Evolutionary conservation across 1,284 basidiomycete species (phyloP).

Genomic region (Rhizoctonia solani): DNA sequence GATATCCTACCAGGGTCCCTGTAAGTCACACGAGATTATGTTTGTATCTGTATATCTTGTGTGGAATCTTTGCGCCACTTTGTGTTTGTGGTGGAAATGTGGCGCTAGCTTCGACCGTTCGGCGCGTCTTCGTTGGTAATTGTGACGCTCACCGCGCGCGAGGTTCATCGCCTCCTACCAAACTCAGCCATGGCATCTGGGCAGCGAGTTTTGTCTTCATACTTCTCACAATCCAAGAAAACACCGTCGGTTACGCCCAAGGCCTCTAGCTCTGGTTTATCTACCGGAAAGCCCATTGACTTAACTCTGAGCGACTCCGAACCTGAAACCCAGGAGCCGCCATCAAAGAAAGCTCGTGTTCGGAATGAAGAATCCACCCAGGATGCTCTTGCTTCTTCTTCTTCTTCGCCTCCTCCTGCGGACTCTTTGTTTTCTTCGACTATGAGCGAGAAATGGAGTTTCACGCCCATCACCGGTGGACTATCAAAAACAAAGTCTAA

Average conservation of each 20-base stretch:
- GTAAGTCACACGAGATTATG: no score
- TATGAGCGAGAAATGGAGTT: slow-evolving; percentile 19
- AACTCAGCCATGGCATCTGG: not conserved
- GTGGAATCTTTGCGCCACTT: not conserved
- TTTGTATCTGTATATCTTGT: no score
- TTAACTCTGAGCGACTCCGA: slow-evolving; percentile 28
- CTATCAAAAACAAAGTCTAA: not conserved
- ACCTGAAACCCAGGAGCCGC: slow-evolving; percentile 7
- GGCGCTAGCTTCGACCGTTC: not conserved
- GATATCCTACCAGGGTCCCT: no score
- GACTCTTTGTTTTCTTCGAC: slow-evolving; percentile 3
- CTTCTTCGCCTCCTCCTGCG: slow-evolving; percentile 9
- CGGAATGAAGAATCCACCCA: not conserved
- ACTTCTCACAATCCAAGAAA: slow-evolving; percentile 13
- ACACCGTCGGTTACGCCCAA: not conserved
- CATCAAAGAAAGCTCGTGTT: slow-evolving; percentile 10
- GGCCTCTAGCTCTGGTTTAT: not conserved
- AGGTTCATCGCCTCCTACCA: not conserved
- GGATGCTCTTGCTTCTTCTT: not conserved
- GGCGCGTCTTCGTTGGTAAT: slow-evolving; percentile 3
- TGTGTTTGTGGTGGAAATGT: not conserved
- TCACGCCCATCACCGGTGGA: not conserved
- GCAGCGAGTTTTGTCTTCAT: slow-evolving; percentile 23
- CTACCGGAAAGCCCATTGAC: slow-evolving; percentile 3
- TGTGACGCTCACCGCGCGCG: not conserved